Evolutionary conservation across 2,329 filamentous ascomycete genomes (phyloP).

Genomic region (Nigrospora oryzae): DNA sequence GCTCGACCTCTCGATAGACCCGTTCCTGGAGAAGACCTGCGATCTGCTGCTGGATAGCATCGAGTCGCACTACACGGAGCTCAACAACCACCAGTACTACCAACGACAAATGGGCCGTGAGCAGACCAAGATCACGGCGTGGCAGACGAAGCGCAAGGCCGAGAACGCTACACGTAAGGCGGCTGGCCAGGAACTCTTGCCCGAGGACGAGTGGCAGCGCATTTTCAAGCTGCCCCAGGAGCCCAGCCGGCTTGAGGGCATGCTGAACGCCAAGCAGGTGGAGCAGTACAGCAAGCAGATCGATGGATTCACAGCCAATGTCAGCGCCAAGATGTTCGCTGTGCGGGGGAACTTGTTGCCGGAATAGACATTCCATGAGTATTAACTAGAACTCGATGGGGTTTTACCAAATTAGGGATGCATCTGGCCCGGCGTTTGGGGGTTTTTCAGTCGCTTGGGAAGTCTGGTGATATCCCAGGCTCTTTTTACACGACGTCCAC

Average conservation of each 20-base stretch:
- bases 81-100: constrained; percentile 98
- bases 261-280: constrained; percentile 92
- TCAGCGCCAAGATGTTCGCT: constrained; percentile 97
- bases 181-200: constrained; percentile 80
- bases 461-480: constrained; percentile 1
- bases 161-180: constrained; percentile 82
- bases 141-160: constrained; percentile 93
- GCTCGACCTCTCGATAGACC: constrained; percentile 89
- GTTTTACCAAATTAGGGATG: constrained; percentile 6
- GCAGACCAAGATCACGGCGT: constrained; percentile 91
- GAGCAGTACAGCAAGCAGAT: constrained; percentile 98
- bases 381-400: not conserved
- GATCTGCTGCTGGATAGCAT: constrained; percentile 94
- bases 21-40: constrained; percentile 96
- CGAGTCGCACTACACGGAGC: constrained; percentile 94
- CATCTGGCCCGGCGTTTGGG: constrained; percentile 25
- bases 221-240: constrained; percentile 97
- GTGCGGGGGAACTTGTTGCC: constrained; percentile 65
- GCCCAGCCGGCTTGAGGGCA: constrained; percentile 83
- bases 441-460: constrained; percentile 9
- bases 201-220: constrained; percentile 97
- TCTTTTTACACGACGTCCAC: constrained; percentile 1
- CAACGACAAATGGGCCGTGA: constrained; percentile 88
- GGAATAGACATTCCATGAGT: constrained; percentile 28
- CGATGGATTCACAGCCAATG: constrained; percentile 86